Conservation (phyloP, 768 basidiomycete genomes). For the Ramaria sp. region DNA sequence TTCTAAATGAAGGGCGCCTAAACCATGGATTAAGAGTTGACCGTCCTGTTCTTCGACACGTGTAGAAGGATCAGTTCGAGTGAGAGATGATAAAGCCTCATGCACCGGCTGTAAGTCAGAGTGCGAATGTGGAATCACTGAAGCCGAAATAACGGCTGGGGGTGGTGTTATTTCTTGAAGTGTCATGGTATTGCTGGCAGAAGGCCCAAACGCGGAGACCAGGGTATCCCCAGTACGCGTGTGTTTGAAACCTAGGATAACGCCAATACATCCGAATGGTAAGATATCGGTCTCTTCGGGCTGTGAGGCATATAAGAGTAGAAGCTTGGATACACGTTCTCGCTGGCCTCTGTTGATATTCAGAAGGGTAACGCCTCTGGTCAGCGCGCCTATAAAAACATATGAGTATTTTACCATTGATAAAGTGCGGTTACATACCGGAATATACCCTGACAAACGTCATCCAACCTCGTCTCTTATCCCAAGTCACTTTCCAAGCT, state of each 20-base stretch:
- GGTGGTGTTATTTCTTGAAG: conserved; percentile 64
- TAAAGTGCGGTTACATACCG: conserved; percentile 36
- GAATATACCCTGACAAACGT: conserved; percentile 86
- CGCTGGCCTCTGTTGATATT: conserved; percentile 60
- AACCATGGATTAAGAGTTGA: conserved; percentile 72
- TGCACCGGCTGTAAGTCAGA: conserved; percentile 71
- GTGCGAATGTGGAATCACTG: conserved; percentile 71
- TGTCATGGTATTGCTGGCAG: conserved; percentile 18
- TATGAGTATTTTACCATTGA: background rate
- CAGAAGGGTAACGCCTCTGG: conserved; percentile 44
- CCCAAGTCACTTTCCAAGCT: conserved; percentile 88
- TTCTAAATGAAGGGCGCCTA: conserved; percentile 82
- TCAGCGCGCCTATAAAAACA: conserved; percentile 48
- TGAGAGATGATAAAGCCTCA: conserved; percentile 57
- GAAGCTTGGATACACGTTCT: conserved; percentile 65
- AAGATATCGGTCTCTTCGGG: conserved; percentile 68
- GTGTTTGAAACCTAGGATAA: conserved; percentile 70
- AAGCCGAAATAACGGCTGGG: conserved; percentile 76
- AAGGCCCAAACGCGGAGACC: conserved; percentile 32
- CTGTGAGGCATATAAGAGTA: conserved; percentile 71
- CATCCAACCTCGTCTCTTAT: conserved; percentile 81
- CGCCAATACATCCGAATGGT: conserved; percentile 75
- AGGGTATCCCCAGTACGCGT: conserved; percentile 86
- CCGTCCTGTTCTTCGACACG: conserved; percentile 74
- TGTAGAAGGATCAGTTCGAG: conserved; percentile 86